These are phyloP conservation scores for Stygiomarasmius scandens DNA, from an alignment of 1,284 basidiomycete genomes.

Conservation along the genomic window DNA sequence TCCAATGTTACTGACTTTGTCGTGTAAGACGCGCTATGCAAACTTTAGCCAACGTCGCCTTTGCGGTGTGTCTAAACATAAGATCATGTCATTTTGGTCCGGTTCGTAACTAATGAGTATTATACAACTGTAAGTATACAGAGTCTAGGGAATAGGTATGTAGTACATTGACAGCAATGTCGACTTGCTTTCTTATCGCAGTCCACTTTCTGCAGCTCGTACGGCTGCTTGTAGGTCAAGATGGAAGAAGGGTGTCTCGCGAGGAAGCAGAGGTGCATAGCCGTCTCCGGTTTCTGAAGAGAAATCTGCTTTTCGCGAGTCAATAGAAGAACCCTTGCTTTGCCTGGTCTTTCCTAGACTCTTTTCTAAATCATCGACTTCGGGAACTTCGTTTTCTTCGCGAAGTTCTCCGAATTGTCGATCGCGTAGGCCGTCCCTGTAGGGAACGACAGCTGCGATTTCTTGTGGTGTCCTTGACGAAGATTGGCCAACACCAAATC, in stretches of 20 bases:
- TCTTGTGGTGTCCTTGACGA: conserved; percentile 54
- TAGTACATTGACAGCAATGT: background rate
- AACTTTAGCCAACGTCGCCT: no score
- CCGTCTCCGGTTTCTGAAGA: conserved; percentile 13
- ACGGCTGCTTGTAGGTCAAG: conserved; percentile 79
- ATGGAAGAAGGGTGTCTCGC: conserved; percentile 86
- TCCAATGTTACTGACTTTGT: no score
- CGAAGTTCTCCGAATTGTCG: conserved; percentile 19
- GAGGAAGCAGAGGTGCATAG: conserved; percentile 46
- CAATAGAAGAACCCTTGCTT: background rate
- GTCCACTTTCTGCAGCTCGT: conserved; percentile 58
- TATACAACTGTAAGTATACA: background rate
- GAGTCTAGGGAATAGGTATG: background rate
- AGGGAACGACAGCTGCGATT: conserved; percentile 74
- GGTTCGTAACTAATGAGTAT: no score
- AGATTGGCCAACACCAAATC: conserved; percentile 72
- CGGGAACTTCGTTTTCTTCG: conserved; percentile 24
- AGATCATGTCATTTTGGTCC: no score
- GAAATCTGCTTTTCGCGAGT: conserved; percentile 4
- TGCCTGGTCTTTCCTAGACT: background rate
- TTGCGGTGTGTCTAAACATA: no score
- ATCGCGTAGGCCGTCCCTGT: conserved; percentile 45
- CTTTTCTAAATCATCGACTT: conserved; percentile 36
- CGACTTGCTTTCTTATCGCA: background rate
- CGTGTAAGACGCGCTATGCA: no score